Evolutionary conservation across 208 protist species (phyloP).

Genomic region (Trypanosoma rangeli): DNA sequence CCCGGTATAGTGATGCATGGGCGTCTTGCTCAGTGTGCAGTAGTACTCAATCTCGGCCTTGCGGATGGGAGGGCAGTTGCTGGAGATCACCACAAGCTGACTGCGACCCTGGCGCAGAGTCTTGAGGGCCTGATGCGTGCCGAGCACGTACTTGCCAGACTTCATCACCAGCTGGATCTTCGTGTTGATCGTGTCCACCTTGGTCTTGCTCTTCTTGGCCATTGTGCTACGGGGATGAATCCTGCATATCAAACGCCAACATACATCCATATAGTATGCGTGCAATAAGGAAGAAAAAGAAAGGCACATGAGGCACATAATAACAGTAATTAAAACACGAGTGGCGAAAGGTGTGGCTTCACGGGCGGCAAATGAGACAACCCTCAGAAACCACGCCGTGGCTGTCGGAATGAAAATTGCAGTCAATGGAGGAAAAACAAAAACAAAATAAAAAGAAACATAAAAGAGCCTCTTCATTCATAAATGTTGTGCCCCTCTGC

Average conservation of each 20-base stretch:
- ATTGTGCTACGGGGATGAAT: slow-evolving; percentile 48
- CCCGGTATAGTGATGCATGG: slow-evolving; percentile 99
- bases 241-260: neutral
- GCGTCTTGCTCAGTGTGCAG: slow-evolving; percentile 98
- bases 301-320: slow-evolving; percentile 18
- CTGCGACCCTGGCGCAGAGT: slow-evolving; percentile 96
- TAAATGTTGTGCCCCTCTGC: neutral
- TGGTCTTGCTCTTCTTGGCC: slow-evolving; percentile 96
- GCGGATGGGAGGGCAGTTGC: slow-evolving; percentile 98
- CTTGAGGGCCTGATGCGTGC: slow-evolving; percentile 97
- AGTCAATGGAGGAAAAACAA: neutral
- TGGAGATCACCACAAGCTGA: slow-evolving; percentile 98
- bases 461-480: neutral
- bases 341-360: neutral
- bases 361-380: neutral
- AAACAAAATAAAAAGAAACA: slow-evolving; percentile 15
- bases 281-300: slow-evolving; percentile 5
- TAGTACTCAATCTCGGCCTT: slow-evolving; percentile 99
- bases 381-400: neutral
- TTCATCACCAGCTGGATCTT: slow-evolving; percentile 99
- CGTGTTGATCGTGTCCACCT: slow-evolving; percentile 98
- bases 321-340: slow-evolving; percentile 10
- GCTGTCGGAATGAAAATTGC: neutral
- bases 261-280: slow-evolving; percentile 10
- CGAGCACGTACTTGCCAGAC: slow-evolving; percentile 98